Conservation (phyloP, 208 protist genomes). For the Leishmania arabica region DNA sequence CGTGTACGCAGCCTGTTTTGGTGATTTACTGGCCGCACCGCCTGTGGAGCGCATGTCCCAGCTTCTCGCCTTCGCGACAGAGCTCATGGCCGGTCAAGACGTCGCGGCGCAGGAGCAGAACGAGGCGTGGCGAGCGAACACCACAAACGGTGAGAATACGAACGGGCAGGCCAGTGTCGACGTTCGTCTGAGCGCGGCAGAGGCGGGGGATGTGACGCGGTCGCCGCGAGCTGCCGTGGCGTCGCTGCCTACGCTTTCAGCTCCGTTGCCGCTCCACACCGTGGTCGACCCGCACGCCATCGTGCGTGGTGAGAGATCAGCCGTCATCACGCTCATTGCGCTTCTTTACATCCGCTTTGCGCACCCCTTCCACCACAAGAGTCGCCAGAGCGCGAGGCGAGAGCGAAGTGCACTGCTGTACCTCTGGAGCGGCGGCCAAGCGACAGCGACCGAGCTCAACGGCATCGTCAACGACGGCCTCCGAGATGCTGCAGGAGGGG, state of each 20-base stretch:
- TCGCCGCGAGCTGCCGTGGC: background rate
- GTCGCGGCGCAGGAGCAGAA: constrained; percentile 33
- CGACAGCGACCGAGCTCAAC: constrained; percentile 17
- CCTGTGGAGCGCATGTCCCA: constrained; percentile 73
- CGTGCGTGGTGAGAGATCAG: constrained; percentile 58
- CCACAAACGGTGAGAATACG: background rate
- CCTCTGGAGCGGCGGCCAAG: constrained; percentile 64
- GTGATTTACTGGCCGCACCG: constrained; percentile 64
- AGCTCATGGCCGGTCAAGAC: constrained; percentile 61
- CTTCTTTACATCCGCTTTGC: constrained; percentile 89
- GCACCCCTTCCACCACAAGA: constrained; percentile 91
- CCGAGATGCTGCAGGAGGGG: background rate
- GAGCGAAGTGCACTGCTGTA: constrained; percentile 71
- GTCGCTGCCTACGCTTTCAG: constrained; percentile 26
- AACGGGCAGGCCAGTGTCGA: background rate
- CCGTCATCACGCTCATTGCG: constrained; percentile 73
- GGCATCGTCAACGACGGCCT: background rate
- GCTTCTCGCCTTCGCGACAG: constrained; percentile 84
- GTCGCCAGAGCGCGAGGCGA: constrained; percentile 54
- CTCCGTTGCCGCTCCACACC: constrained; percentile 67
- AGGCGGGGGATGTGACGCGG: constrained; percentile 1
- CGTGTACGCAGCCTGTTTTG: constrained; percentile 87
- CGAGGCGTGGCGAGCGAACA: constrained; percentile 18
- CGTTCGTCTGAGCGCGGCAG: background rate
- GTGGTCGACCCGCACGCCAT: constrained; percentile 80